Conservation (phyloP, 768 basidiomycete genomes). For the Phylloporus rhodoxanthus region DNA sequence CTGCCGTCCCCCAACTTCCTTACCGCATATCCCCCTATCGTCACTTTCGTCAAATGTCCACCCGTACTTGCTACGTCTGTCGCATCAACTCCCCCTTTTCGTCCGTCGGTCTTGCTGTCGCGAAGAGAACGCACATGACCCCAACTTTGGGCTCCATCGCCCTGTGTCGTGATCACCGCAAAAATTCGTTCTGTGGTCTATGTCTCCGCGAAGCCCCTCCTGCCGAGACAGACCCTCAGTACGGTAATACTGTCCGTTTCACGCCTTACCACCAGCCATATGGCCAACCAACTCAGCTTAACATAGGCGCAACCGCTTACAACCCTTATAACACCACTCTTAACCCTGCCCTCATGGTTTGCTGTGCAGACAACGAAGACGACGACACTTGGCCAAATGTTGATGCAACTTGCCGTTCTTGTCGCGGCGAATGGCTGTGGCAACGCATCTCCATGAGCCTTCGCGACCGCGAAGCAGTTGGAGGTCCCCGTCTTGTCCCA, state of each 20-base stretch:
- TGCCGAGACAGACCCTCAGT: constrained; percentile 35
- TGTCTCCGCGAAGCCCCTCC: constrained; percentile 61
- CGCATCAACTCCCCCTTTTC: constrained; percentile 57
- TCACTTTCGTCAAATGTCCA: constrained; percentile 57
- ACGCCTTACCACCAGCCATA: constrained; percentile 31
- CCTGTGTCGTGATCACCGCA: constrained; percentile 62
- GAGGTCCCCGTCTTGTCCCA: constrained; percentile 36
- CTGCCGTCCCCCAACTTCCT: constrained; percentile 28
- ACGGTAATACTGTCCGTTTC: constrained; percentile 29
- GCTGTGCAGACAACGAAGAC: constrained; percentile 67
- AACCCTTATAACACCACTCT: constrained; percentile 21
- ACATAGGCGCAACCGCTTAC: constrained; percentile 21
- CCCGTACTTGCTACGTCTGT: constrained; percentile 57
- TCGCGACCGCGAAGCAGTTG: constrained; percentile 52
- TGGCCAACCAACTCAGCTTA: constrained; percentile 15
- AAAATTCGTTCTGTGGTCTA: constrained; percentile 57
- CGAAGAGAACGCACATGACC: constrained; percentile 42
- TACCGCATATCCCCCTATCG: constrained; percentile 46
- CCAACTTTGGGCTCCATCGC: constrained; percentile 42
- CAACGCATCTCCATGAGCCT: constrained; percentile 43
- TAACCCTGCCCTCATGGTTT: constrained; percentile 34
- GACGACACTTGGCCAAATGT: constrained; percentile 60
- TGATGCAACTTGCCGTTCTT: constrained; percentile 62
- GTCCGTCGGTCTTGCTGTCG: constrained; percentile 44
- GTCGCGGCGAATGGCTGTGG: constrained; percentile 64